These are phyloP conservation scores for Quercus lobata DNA, from an alignment of 331 rosid genomes.

Conservation along the genomic window DNA sequence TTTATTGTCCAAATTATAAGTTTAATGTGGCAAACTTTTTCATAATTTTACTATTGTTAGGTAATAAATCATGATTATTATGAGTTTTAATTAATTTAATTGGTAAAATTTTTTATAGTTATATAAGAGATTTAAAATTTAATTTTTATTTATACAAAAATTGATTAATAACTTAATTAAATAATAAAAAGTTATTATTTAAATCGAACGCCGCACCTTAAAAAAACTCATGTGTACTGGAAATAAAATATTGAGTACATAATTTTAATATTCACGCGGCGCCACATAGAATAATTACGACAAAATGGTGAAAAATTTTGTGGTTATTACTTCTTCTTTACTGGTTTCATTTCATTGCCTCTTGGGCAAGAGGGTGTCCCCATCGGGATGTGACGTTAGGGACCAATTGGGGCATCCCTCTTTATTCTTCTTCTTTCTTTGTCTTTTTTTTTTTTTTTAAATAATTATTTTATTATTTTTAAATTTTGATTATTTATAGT, in stretches of 20 bases:
- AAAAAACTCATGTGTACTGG: fast-evolving
- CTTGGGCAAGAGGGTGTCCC: slow-evolving; percentile 8
- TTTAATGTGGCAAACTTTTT: fast-evolving
- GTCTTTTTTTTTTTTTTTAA: neutral
- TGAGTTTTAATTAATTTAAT: no score
- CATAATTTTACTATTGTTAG: no score
- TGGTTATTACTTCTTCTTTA: no score
- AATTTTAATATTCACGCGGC: no score
- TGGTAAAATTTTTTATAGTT: fast-evolving
- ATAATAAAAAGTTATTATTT: no score
- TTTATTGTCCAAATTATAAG: no score
- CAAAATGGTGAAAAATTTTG: no score
- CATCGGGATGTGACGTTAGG: slow-evolving; percentile 27
- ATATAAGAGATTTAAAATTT: fast-evolving
- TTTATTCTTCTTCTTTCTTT: neutral
- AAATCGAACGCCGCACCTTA: no score
- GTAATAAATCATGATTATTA: no score
- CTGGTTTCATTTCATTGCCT: neutral
- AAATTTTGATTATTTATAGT: neutral
- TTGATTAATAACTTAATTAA: fast-evolving
- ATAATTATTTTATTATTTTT: no score
- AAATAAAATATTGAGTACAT: no score
- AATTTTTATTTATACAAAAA: fast-evolving
- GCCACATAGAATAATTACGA: no score
- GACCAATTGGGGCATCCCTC: neutral